Evolutionary conservation across 768 basidiomycete genomes (phyloP), one percentile per base, ranked within the genome.

Genomic region (Pulveroboletus sp.): DNA sequence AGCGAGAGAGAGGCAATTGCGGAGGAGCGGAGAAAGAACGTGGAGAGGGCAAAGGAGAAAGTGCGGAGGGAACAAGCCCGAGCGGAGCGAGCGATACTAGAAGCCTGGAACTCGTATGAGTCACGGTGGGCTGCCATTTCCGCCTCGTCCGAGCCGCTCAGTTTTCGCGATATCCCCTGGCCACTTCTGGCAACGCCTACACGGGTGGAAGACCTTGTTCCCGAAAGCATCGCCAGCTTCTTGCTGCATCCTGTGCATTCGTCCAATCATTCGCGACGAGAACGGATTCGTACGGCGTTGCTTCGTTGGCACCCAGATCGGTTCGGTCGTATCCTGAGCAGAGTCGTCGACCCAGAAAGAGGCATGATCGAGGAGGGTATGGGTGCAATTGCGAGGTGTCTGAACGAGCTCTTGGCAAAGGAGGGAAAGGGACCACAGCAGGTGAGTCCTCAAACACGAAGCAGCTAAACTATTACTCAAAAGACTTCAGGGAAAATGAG

Each of bases 261-360:
- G 13, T 67, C 69, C 50, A 71, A 70, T 8, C 74, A 79, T 54
- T 71, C 81, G 33, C 75, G 73, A 54, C 86, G 81, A 63, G 85
- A 89, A 47, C 75, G 85, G 50, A 76, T 89, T 51, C 77, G 81
- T 40, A 72, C 66, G 26, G 86, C 84, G 0, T 76, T 86, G 65
- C 76, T 86, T 18, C 74, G 85, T 38, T 90, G 87, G 87, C 89
- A 92, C 61, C 89, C 89, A 4, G 89, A 91, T 66, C 71, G 86
- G 39, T 89, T 89, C 70, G 69, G 77, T 49, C 70, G 84, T 35
- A 53, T 85, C 38, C 64, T 85, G 46, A 64, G 59, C 13, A 73
- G 79, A 58, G 79, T 89, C 3, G 62, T 58, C 4, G 76, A 75
- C 33, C 68, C 70, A 42, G 85, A 89, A 33, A 78, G 61, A 59